Conservation (phyloP, 169 alveolate genomes). For the Amoebophrya sp. region DNA sequence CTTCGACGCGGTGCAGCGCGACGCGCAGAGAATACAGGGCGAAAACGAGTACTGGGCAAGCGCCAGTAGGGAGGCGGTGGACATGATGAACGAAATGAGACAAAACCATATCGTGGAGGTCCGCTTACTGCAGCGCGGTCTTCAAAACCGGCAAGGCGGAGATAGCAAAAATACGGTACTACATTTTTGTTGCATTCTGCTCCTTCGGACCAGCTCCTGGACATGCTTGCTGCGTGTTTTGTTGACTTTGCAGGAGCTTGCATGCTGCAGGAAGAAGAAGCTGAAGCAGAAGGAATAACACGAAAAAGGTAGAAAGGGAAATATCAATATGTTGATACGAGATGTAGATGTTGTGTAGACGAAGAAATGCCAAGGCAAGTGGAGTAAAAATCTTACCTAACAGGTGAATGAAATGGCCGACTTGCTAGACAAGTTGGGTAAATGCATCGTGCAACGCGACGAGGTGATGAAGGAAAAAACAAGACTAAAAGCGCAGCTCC, state of each 20-base stretch:
- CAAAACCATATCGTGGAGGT: background rate
- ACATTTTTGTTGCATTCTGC: no score
- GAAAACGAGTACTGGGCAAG: slow-evolving; percentile 19
- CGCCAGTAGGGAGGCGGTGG: background rate
- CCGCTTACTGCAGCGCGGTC: background rate
- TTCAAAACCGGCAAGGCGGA: background rate
- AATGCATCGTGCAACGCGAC: slow-evolving; percentile 10
- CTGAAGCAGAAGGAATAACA: no score
- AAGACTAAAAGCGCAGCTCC: background rate
- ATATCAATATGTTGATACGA: no score
- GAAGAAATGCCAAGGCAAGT: no score
- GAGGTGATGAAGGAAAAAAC: background rate
- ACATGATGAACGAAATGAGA: background rate
- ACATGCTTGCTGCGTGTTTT: no score
- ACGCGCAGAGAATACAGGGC: background rate
- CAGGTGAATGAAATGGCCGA: slow-evolving; percentile 12
- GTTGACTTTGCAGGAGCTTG: no score
- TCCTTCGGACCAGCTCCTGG: no score
- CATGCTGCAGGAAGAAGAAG: no score
- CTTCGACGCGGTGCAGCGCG: background rate
- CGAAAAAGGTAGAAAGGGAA: no score
- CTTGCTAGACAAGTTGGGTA: background rate
- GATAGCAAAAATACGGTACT: background rate
- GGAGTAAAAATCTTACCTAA: no score
- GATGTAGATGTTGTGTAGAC: no score